Conservation (phyloP, 2,329 filamentous ascomycete genomes). For the Aspergillus sp. region DNA sequence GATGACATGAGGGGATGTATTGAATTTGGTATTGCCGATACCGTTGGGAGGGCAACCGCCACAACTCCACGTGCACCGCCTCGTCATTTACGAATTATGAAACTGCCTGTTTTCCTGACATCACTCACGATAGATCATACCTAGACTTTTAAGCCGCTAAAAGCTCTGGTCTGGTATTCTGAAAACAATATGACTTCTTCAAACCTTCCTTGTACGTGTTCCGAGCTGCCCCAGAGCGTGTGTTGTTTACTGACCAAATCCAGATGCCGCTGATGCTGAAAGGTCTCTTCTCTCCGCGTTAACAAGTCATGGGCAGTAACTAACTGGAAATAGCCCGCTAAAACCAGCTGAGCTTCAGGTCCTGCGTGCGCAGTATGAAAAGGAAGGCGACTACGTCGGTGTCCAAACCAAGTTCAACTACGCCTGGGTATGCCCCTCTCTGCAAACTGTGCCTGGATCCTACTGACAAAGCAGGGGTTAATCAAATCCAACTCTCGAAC, state of each 20-base stretch:
- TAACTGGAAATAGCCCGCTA: conserved; percentile 62
- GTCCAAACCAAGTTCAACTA: conserved; percentile 99
- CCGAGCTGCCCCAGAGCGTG: background rate
- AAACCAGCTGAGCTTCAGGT: conserved; percentile 91
- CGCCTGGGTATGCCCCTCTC: conserved; percentile 71
- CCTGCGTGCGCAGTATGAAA: conserved; percentile 90
- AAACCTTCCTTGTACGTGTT: conserved; percentile 51
- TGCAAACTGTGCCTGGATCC: background rate
- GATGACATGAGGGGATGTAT: conserved; percentile 3
- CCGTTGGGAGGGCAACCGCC: conserved; percentile 43
- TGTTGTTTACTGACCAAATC: conserved; percentile 13
- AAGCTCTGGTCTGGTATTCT: background rate
- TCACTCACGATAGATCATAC: conserved; percentile 4
- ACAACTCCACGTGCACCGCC: conserved; percentile 26
- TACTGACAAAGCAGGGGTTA: conserved; percentile 63
- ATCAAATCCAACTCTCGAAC: conserved; percentile 84
- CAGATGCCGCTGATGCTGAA: conserved; percentile 97
- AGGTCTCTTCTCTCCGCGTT: conserved; percentile 55
- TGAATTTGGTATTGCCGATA: conserved; percentile 6
- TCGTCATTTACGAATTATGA: conserved; percentile 3
- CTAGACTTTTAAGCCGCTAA: background rate
- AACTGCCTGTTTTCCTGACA: conserved; percentile 6
- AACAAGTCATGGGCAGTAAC: conserved; percentile 12
- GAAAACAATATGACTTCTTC: conserved; percentile 37
- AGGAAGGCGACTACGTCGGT: conserved; percentile 94